Percentiles rank a stretch among this genome's conserved stretches.
phyloP scores from a whole-genome alignment of 2,329 filamentous ascomycete species.

The Exophiala bonariae region DNA sequence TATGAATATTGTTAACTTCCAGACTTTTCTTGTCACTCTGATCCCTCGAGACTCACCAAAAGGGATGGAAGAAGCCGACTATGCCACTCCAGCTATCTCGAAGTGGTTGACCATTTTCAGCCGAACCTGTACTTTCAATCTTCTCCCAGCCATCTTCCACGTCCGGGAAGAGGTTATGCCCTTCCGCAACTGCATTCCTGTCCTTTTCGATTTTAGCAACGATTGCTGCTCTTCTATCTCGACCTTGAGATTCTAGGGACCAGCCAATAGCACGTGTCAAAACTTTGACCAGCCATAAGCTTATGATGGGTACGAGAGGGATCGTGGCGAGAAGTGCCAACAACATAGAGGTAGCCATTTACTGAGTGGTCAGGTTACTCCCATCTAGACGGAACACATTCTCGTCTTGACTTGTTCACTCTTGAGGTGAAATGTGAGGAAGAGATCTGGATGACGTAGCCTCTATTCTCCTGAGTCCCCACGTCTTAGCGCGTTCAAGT shows the following conservation, averaged over 20 bases:
- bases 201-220: conserved; percentile 16
- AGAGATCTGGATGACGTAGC: too few species aligned
- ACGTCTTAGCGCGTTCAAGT: too few species aligned
- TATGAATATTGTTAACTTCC: conserved; percentile 36
- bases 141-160: conserved; percentile 68
- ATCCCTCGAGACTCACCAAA: conserved; percentile 64
- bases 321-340: conserved; percentile 18
- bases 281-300: conserved; percentile 13
- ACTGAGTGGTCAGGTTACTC: not conserved
- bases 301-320: conserved; percentile 18
- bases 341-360: conserved; percentile 22
- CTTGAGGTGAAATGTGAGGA: too few species aligned
- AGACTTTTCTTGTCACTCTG: conserved; percentile 5
- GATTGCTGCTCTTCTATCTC: conserved; percentile 24
- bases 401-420: too few species aligned
- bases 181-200: conserved; percentile 37
- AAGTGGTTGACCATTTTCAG: conserved; percentile 41
- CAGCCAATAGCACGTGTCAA: conserved; percentile 16
- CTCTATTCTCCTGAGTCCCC: too few species aligned
- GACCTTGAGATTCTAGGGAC: conserved; percentile 16
- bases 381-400: too few species aligned
- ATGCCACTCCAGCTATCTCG: conserved; percentile 75
- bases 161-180: conserved; percentile 17
- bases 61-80: conserved; percentile 96
- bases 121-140: conserved; percentile 54